These are phyloP conservation scores for Thinopyrum elongatum DNA, from an alignment of 176 grass and related monocot genomes.

Conservation along the genomic window DNA sequence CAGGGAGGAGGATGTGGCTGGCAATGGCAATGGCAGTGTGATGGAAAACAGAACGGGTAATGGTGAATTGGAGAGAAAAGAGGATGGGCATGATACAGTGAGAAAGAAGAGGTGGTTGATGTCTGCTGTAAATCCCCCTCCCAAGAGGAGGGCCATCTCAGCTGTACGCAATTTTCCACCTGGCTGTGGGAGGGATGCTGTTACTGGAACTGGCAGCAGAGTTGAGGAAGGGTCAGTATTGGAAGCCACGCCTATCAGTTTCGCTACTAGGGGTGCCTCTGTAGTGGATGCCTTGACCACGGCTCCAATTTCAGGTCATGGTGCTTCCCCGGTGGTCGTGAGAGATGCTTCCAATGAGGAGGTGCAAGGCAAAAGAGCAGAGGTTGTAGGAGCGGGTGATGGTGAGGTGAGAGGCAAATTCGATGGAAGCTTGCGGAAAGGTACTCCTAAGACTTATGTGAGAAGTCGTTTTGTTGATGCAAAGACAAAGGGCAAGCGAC, in stretches of 20 bases:
- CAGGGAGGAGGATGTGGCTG: neutral
- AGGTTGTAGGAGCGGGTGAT: neutral
- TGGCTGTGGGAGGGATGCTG: constrained; percentile 34
- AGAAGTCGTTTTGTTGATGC: neutral
- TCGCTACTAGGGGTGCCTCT: neutral
- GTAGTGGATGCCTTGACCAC: constrained; percentile 11
- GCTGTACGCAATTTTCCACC: constrained; percentile 49
- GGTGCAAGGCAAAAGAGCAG: constrained; percentile 2
- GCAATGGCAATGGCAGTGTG: neutral
- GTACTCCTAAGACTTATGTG: neutral
- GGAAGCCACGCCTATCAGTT: constrained; percentile 1
- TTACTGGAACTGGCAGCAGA: neutral
- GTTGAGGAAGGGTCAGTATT: neutral
- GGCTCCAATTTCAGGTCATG: neutral
- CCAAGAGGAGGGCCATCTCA: constrained; percentile 46
- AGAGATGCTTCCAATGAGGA: constrained; percentile 5
- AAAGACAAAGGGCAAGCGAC: constrained; percentile 22
- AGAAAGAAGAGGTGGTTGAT: constrained; percentile 44
- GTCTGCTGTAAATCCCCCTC: constrained; percentile 40
- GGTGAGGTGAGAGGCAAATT: constrained; percentile 13
- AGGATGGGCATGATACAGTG: neutral
- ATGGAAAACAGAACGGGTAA: neutral
- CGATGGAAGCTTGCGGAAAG: neutral
- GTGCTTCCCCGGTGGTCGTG: neutral
- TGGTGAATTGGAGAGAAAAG: constrained; percentile 16